Base-by-base conservation (phyloP, 305 asterid genomes). In the Plantago coronopus region DNA sequence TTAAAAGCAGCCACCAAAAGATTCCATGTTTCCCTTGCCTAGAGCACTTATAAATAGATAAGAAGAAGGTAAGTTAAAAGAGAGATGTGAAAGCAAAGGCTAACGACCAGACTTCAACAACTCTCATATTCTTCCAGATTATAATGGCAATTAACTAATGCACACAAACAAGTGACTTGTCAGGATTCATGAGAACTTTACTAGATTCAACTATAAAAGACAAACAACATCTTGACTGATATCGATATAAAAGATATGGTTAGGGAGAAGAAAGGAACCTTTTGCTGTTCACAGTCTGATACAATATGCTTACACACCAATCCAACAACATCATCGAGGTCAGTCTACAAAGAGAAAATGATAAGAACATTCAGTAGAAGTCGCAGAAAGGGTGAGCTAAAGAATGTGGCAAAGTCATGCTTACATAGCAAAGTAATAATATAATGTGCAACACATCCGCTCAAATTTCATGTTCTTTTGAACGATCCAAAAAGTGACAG, bases 221-320 rank as follows among this genome's bases (percentile, higher is more conserved):
- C 10, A 10, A 34, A 10, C 12, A 34, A 34, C 42, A 10, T 12
- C 9, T 34, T 34, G 42, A 34, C 10, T 34, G 42, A 10, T 34
- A 34, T 53, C 62, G 17, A 56, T 27, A 12, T 17, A n/a, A 58
- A 57, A 51, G 47, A 22, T 19, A 17, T 44, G 31, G 53, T 44
- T 18, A 17, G 40, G 48, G 62, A 61, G 68, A 21, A 63, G 66
- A 67, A 61, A 61, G 63, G 69, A 72, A 87, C 96, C 97, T 87
- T 82, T 63, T 89, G 85, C 51, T 81, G 83, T 62, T 85, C 86
- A 79, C 79, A 87, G 79, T 86, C 91, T 54, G 83, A 79, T 56
- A 85, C 72, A 65, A 94, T 74, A 71, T 76, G 86, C 58, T 75
- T 83, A 69, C 79, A 88, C 72, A 83, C 76, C 86, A 86, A 72